Percentiles rank a stretch among this genome's conserved stretches.
Conservation (phyloP, 2,329 filamentous ascomycete species). For the Colletotrichum sp. region DNA sequence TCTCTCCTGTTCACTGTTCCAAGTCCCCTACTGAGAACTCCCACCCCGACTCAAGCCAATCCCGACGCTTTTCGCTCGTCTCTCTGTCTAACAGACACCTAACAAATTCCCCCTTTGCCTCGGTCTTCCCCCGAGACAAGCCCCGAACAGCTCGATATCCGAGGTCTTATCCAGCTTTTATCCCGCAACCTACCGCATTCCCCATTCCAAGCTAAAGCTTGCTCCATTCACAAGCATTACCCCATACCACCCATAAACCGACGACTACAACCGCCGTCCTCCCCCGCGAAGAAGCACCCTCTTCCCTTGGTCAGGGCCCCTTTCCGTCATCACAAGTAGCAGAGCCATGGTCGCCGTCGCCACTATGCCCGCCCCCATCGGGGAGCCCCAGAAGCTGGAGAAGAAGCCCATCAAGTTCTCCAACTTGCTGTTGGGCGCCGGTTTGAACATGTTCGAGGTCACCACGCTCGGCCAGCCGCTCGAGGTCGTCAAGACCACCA, state of each 20-base stretch:
- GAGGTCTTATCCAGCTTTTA: conserved; percentile 17
- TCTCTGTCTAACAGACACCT: background rate
- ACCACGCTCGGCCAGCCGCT: conserved; percentile 76
- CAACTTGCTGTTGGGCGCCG: conserved; percentile 93
- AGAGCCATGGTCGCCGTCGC: conserved; percentile 68
- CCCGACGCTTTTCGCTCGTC: background rate
- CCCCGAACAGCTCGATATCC: conserved; percentile 19
- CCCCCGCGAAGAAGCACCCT: conserved; percentile 82
- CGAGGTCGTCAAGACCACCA: conserved; percentile 99
- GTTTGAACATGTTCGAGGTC: conserved; percentile 95
- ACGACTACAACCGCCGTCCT: conserved; percentile 19
- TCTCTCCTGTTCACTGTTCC: background rate
- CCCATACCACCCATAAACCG: conserved; percentile 16
- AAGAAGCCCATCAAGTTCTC: conserved; percentile 99
- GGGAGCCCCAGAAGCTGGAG: conserved; percentile 68
- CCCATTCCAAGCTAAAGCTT: conserved; percentile 4
- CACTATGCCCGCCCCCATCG: conserved; percentile 56
- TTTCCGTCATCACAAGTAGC: conserved; percentile 51
- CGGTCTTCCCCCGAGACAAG: conserved; percentile 15
- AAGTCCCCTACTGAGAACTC: background rate
- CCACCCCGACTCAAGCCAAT: conserved; percentile 6
- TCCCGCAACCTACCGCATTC: conserved; percentile 16
- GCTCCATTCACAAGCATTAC: conserved; percentile 7
- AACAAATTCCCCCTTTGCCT: background rate
- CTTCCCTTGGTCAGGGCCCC: conserved; percentile 98